Percentiles rank a stretch among this genome's conserved stretches.
These are phyloP conservation scores for Closterium sp. DNA, from an alignment of 139 green algal species.

Conservation along the genomic window DNA sequence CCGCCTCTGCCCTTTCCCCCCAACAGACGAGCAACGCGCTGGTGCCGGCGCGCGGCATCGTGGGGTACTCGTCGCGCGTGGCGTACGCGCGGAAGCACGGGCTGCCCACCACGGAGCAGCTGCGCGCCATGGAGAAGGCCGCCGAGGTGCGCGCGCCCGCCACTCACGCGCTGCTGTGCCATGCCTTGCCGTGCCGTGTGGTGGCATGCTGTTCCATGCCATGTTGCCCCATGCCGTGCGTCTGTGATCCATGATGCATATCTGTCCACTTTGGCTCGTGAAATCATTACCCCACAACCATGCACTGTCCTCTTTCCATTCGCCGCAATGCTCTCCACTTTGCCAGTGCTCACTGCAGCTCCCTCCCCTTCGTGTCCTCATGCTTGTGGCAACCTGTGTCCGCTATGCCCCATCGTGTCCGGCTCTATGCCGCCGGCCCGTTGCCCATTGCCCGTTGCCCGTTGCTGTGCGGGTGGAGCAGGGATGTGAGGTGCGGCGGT, in stretches of 20 bases:
- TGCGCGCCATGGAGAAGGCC: slow-evolving; percentile 22
- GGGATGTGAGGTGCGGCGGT: neutral
- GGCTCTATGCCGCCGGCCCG: neutral
- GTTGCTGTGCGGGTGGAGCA: neutral
- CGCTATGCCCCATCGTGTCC: neutral
- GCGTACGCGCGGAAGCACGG: slow-evolving; percentile 41
- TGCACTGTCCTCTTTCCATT: neutral
- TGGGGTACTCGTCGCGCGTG: slow-evolving; percentile 34
- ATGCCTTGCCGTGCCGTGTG: neutral
- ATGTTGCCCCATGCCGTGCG: neutral
- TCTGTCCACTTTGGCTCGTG: too few species aligned
- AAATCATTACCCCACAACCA: neutral
- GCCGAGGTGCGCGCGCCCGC: slow-evolving; percentile 14
- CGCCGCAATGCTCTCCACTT: neutral
- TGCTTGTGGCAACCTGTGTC: neutral
- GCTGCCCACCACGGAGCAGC: slow-evolving; percentile 43
- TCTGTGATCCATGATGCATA: neutral
- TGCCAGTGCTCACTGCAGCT: neutral
- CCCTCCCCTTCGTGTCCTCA: neutral
- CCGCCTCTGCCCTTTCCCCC: neutral
- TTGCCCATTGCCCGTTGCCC: neutral
- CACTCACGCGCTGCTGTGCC: neutral
- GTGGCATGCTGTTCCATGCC: neutral
- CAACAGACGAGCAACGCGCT: neutral
- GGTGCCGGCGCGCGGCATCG: slow-evolving; percentile 11